Evolutionary conservation across 2,329 filamentous ascomycete species (phyloP), one percentile per base, ranked within the genome.

Genomic region (Rhynchosporium graminicola): DNA sequence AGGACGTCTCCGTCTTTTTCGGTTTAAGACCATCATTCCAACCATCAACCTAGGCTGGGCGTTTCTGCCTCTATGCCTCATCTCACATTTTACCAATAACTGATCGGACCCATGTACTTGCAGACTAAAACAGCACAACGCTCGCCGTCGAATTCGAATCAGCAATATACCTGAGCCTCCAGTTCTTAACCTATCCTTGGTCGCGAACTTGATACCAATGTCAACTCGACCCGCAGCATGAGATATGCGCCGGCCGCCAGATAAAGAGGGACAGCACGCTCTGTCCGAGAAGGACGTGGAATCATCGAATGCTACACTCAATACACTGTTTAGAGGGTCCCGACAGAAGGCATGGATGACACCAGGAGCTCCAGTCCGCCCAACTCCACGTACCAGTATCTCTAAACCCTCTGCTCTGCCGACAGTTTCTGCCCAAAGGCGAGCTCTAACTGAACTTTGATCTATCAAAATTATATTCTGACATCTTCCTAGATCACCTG

Each of bases 301-400:
- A 36, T 68, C 70, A 2, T 72, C 74, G 10, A 76, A 76, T 68
- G 70, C 67, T 26, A 74, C 74, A 4, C 63, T 75, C 33, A 73
- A 75, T 56, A 65, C 72, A 8, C 63, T 76, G 43, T 71, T 76
- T 56, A 72, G 73, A 61, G 69, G 72, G 10, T 64, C 67, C 31
- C 60, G 69, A 59, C 69, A 70, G 61, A 75, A 73, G 60, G 68
- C 73, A 59, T 76, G 74, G 74, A 76, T 76, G 73, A 59, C 62
- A 48, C 60, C 63, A 58, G 67, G 64, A 57, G 56, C 65, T 63
- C 61, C 70, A 50, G 68, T 74, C 33, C 71, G 69, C 47, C 73
- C 74, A 43, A 71, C 71, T 50, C 71, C 71, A 38, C 71, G 71
- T 29, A 20, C 67, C 43, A 68, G 40, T 52, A 47, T 65, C 40